A percentile compares a stretch with the other conserved stretches of the same genome.
These are phyloP conservation scores for Blastocystis sp. DNA, from an alignment of 352 stramenopile genomes.

Conservation along the genomic window DNA sequence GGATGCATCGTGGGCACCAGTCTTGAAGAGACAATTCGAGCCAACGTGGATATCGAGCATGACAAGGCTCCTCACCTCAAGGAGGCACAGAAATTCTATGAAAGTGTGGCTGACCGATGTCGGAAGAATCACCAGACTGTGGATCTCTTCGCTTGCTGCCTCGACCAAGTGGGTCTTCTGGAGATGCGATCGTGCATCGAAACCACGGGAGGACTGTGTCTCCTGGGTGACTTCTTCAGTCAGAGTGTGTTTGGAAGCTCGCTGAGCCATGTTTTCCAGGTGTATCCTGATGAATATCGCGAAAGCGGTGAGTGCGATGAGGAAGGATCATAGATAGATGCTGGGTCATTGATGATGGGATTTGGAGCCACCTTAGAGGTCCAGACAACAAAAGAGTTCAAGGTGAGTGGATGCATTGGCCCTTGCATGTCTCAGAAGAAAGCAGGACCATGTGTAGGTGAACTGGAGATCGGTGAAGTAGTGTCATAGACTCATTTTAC, in stretches of 20 bases:
- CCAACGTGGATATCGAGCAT: slow-evolving; percentile 70
- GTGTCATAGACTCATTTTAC: slow-evolving; percentile 64
- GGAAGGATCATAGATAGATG: slow-evolving; percentile 69
- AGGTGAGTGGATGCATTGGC: slow-evolving; percentile 93
- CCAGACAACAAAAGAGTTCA: slow-evolving; percentile 94
- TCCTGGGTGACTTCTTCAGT: slow-evolving; percentile 93
- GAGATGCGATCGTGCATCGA: slow-evolving; percentile 95
- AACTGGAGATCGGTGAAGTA: slow-evolving; percentile 87
- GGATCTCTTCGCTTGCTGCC: slow-evolving; percentile 95
- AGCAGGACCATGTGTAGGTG: slow-evolving; percentile 85
- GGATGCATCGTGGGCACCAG: slow-evolving; percentile 87
- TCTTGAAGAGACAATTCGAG: slow-evolving; percentile 92
- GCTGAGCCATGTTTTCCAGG: slow-evolving; percentile 91
- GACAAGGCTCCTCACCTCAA: slow-evolving; percentile 85
- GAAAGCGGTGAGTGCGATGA: slow-evolving; percentile 68
- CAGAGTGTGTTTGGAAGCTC: slow-evolving; percentile 98
- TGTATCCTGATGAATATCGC: slow-evolving; percentile 85
- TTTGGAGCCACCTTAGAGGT: slow-evolving; percentile 89
- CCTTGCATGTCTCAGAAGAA: slow-evolving; percentile 90
- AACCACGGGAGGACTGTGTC: slow-evolving; percentile 85
- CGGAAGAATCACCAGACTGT: slow-evolving; percentile 86
- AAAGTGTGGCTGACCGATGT: slow-evolving; percentile 83
- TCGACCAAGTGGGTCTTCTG: slow-evolving; percentile 93
- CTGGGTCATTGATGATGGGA: slow-evolving; percentile 89
- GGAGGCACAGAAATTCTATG: slow-evolving; percentile 87